Base-by-base conservation (phyloP, 139 green algal species). In the Diplosphaera chodatii region DNA sequence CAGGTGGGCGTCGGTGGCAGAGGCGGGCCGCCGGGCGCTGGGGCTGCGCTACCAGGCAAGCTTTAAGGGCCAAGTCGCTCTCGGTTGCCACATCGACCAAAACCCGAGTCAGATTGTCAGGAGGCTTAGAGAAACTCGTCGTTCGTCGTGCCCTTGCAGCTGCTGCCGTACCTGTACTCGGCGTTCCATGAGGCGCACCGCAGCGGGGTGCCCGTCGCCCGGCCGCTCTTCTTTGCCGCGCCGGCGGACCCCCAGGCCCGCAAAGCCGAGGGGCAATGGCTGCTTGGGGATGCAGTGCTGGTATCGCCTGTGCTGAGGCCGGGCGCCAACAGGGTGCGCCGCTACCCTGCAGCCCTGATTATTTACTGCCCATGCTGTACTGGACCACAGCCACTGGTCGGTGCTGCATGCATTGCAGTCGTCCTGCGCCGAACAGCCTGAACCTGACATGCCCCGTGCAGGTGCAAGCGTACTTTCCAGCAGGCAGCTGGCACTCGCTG, bases 141-240 rank as follows among this genome's bases (percentile, higher is more conserved):
- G n/a, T n/a, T n/a, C n/a, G n/a, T n/a, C n/a, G n/a, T n/a, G n/a
- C n/a, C n/a, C n/a, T n/a, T 25, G 48, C 48, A 72, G 20, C 79
- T 95, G 74, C 78, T 95, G 41, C 84, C 78, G 21, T 85, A 86
- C 79, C 73, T 95, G 6, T 92, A 95, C 79, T 80, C 78, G 21
- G 30, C 31, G n/a, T 75, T 90, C 41, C 77, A 75, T 2, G 3
- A 66, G 3, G 82, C 82, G 0, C 59, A 80, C 67, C 56, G 33
- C 1, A 73, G 34, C 23, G 88, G 90, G 28, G 71, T 69, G 1
- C 86, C 89, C 0, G 70, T 96, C 8, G 87, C 86, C 6, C 73
- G 84, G 16, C 85, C 91, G 25, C 81, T 96, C n/a, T 90, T 80
- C 33, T 71, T 86, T 29, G 83, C 64, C 25, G 82, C 68, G 32